A percentile compares a stretch with the other conserved stretches of the same genome.
phyloP scores from a whole-genome alignment of 1,284 basidiomycete species.

The Leccinum subspadiceum region DNA sequence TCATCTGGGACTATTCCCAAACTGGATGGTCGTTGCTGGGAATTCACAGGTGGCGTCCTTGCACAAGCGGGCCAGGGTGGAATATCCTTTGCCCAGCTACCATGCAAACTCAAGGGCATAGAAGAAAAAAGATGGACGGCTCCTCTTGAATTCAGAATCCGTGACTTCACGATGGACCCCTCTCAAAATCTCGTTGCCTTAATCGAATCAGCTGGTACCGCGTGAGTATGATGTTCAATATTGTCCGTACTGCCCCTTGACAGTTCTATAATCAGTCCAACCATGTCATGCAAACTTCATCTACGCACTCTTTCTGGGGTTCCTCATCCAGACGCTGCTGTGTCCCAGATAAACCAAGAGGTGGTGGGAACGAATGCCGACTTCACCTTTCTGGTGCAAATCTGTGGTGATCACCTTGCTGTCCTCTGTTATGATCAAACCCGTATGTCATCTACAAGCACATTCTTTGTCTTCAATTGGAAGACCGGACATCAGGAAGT shows the following conservation, averaged over 20 bases:
- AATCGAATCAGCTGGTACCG: constrained; percentile 37
- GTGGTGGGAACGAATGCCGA: constrained; percentile 2
- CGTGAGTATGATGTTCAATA: constrained; percentile 17
- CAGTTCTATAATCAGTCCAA: constrained; percentile 15
- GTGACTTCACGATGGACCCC: constrained; percentile 62
- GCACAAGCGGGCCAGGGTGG: constrained; percentile 41
- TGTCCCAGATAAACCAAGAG: constrained; percentile 15
- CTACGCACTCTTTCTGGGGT: constrained; percentile 28
- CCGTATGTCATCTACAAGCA: constrained; percentile 23
- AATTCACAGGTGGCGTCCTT: constrained; percentile 58
- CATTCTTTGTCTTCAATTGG: constrained; percentile 58
- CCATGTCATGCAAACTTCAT: constrained; percentile 24
- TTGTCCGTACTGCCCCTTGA: constrained; percentile 5
- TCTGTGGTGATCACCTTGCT: constrained; percentile 29
- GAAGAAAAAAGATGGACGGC: constrained; percentile 46
- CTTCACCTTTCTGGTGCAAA: constrained; percentile 26
- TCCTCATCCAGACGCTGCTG: constrained; percentile 20
- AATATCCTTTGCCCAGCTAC: constrained; percentile 42
- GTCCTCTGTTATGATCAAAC: constrained; percentile 18
- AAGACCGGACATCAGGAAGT: constrained; percentile 41
- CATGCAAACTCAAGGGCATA: constrained; percentile 49
- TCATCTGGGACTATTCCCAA: constrained; percentile 38
- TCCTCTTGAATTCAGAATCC: constrained; percentile 41
- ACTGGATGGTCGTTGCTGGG: constrained; percentile 44
- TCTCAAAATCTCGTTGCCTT: constrained; percentile 56